Evolutionary conservation across 306 rosid species (phyloP), one percentile per base, ranked within the genome.

Genomic region (Cucurbita ficifolia): DNA sequence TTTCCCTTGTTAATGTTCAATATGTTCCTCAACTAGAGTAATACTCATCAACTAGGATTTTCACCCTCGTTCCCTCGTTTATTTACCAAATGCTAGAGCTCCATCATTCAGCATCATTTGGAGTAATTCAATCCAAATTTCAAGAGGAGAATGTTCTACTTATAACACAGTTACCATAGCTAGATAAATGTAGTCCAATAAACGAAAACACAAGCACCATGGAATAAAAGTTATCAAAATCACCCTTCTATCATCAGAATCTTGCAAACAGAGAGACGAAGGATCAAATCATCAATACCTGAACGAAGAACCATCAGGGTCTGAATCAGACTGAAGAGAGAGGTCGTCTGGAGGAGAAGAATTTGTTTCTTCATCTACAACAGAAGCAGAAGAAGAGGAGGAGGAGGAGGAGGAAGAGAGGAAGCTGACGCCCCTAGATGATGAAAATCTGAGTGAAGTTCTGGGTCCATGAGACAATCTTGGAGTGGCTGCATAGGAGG

Each of bases 381-480:
- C 82, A 40, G 89, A 63, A 79, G 91, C 53, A 48, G 81, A 68
- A 52, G 89, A 65, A 53, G 91, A 81, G 69, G 88, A 77, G 59
- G 88, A 82, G 6, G 60, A 53, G 6, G 36, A 49, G 16, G 71
- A 65, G 0, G 70, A 62, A 36, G 65, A 83, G 14, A 73, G 78
- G 76, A 82, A 77, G 75, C 59, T 71, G 71, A 49, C 21, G 50
- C 71, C 39, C 78, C 68, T 87, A 3, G 75, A 48, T 8, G 76
- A 80, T 10, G 76, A 79, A 76, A 49, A 74, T 2, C 55, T 49
- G 9, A 76, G 38, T 6, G 83, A 56, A 81, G 79, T 13, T 74
- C 68, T 81, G 21, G 76, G 59, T 75, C 73, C 72, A 67, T 59
- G 83, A 16, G 64, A 59, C 42, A 61, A 38, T 38, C 35, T 55